A percentile compares a stretch with the other conserved stretches of the same genome.
Conservation (phyloP, 805 yeast species). For the Yamadazyma paraphyllophila region DNA sequence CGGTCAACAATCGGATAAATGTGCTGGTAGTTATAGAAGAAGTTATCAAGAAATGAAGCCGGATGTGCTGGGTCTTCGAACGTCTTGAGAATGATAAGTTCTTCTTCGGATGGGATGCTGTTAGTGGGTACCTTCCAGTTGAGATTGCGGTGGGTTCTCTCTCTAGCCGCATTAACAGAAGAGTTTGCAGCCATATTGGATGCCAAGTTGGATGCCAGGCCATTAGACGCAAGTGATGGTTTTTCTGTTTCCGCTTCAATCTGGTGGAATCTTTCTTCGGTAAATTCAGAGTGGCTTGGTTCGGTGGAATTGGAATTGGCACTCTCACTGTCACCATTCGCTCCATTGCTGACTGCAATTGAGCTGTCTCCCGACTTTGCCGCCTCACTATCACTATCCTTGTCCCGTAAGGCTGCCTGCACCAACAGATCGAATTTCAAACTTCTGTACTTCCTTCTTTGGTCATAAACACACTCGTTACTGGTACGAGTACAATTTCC, state of each 20-base stretch:
- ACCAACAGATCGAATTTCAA: slow-evolving; percentile 7
- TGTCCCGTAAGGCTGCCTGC: slow-evolving; percentile 7
- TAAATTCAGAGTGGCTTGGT: not conserved
- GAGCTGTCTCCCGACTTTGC: not conserved
- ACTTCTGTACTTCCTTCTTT: slow-evolving; percentile 16
- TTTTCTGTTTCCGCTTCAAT: not conserved
- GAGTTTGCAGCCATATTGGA: not conserved
- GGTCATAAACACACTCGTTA: slow-evolving; percentile 35
- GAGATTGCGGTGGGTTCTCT: not conserved
- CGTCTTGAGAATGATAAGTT: slow-evolving; percentile 35
- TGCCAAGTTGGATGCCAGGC: not conserved
- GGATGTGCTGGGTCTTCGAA: slow-evolving; percentile 26
- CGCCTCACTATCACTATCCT: slow-evolving; percentile 1
- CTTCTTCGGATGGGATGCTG: slow-evolving; percentile 20
- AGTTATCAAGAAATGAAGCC: slow-evolving; percentile 29
- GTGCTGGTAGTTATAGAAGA: slow-evolving; percentile 36
- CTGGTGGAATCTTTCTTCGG: slow-evolving; percentile 1
- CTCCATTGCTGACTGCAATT: not conserved
- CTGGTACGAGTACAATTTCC: slow-evolving; percentile 31
- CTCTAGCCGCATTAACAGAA: not conserved
- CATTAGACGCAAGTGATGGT: not conserved
- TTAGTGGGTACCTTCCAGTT: slow-evolving; percentile 1
- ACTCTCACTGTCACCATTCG: not conserved
- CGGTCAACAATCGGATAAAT: slow-evolving; percentile 35
- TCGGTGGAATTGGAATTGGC: not conserved